Evolutionary conservation across 1,284 basidiomycete species (phyloP), one percentile per base, ranked within the genome.

Genomic region (Trichosporon coremiiforme): DNA sequence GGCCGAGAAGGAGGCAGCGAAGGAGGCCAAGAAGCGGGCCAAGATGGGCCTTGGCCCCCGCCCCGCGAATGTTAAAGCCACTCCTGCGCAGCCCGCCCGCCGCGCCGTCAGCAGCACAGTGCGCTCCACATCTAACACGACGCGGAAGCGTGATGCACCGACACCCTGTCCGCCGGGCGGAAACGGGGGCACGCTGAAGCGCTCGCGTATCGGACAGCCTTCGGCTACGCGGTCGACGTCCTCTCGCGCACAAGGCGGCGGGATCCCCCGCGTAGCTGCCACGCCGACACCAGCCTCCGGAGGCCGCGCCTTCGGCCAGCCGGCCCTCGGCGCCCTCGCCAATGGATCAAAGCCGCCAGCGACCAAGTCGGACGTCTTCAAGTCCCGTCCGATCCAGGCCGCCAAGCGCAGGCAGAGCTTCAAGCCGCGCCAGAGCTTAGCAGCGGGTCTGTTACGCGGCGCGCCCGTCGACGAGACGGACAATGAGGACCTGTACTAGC

Each of bases 1-100:
- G 69, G 87, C 86, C 17, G 87, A 87, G 0, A 88, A 85, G 76
- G 80, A 84, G 57, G 84, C 86, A 3, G 91, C 91, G 74, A 93
- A 93, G 82, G 92, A 94, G 83, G 93, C 91, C 79, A 88, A 87
- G 80, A 85, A 84, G 78, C 71, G 75, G 22, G 76, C 80, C 8
- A 74, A 73, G 65, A 31, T 66, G 15, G 70, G 70, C 6, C 65
- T 70, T 69, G 72, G 75, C 65, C 65, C 75, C 64, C 68, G 68
- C 55, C 68, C 64, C 60, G 73, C 73, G 2, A 74, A 75, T 13
- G 78, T 57, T 31, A 38, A 62, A 22, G 55, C 78, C 15, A 75
- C 75, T 2, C 70, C 74, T 6, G 67, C 53, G 36, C 67, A 55
- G 62, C 65, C 53, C 31, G 47, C 31, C 17, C 65, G 69, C 31